Percentiles rank a stretch among this genome's conserved stretches.
Evolutionary conservation across 192 early-diverging fungal species (phyloP).

Genomic region (Umbelopsis isabellina): DNA sequence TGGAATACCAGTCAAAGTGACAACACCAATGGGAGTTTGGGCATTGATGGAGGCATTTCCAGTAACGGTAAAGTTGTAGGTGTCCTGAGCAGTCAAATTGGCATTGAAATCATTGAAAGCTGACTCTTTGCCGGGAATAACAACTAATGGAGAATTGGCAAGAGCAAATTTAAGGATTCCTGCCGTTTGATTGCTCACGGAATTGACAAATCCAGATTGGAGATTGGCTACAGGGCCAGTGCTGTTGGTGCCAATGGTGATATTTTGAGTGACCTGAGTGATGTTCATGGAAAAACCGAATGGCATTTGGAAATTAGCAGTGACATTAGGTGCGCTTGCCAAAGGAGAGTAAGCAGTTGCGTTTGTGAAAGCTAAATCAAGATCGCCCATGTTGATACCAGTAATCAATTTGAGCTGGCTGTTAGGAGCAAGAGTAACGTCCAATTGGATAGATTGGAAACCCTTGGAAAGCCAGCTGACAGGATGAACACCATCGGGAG

Average conservation of each 20-base stretch:
- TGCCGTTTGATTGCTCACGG: constrained; percentile 45
- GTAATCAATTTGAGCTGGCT: constrained; percentile 54
- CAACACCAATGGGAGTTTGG: constrained; percentile 56
- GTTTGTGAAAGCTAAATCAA: constrained; percentile 56
- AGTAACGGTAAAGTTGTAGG: constrained; percentile 46
- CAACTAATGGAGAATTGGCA: constrained; percentile 46
- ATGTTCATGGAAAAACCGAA: constrained; percentile 66
- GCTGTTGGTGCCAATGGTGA: constrained; percentile 43
- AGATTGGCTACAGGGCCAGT: constrained; percentile 34
- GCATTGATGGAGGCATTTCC: constrained; percentile 56
- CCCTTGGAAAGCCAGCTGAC: constrained; percentile 53
- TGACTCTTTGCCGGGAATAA: constrained; percentile 43
- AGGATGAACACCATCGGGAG: constrained; percentile 51
- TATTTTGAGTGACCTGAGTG: constrained; percentile 55
- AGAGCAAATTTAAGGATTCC: constrained; percentile 56
- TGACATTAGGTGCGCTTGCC: constrained; percentile 47
- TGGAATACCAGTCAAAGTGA: constrained; percentile 54
- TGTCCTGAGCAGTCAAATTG: constrained; percentile 46
- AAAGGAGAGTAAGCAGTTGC: constrained; percentile 53
- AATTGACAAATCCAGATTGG: constrained; percentile 27
- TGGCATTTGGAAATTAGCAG: constrained; percentile 58
- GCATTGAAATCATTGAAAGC: constrained; percentile 59
- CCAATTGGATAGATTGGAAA: constrained; percentile 53
- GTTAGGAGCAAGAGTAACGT: constrained; percentile 50
- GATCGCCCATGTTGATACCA: constrained; percentile 51